Base-by-base conservation (phyloP, 73 alveolate species). In the Symbiodinium pilosum region DNA sequence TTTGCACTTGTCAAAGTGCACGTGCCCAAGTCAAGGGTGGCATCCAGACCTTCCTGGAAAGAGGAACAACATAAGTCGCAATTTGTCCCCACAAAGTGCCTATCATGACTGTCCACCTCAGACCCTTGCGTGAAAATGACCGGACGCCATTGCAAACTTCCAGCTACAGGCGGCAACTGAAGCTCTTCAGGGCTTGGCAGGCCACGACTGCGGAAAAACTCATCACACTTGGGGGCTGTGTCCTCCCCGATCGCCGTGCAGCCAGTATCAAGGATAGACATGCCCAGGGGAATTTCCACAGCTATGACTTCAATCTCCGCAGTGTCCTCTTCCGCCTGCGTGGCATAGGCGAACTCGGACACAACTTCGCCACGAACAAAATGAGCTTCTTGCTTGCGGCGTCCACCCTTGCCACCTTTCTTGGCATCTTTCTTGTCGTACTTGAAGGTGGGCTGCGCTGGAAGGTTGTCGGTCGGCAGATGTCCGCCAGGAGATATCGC, bases 81-180 rank as follows among this genome's bases (percentile, higher is more conserved):
- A 88, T 43, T 2, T 86, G 39, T 26, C 95, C 95, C 95, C 95
- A 88, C 4, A 88, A 18, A 4, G n/a, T 64, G 2, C 95, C 95
- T 5, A 88, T 21, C 20, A n/a, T 5, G 0, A 88, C 86, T 0
- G 71, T 6, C 95, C 95, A 88, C 1, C 43, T 64, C 40, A 88
- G 26, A 0, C 95, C 95, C 0, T 4, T 7, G 6, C 87, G 56
- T 2, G 95, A 40, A 0, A 16, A 42, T 12, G 43, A 56, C 0
- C 68, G 43, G 2, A 21, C 36, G 30, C 95, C 95, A 26, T 64
- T 88, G 86, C 56, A 88, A 2, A 86, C 95, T n/a, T 43, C 43
- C 39, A 88, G 36, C 38, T 88, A 88, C 95, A 3, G 95, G 95
- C 0, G 95, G 95, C 28, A 88, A 16, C 20, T 7, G 3, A 20